Percentiles rank a stretch among this genome's conserved stretches.
phyloP scores from a whole-genome alignment of 2,329 filamentous ascomycete genomes.

The Ophiocordyceps camponoti-leonardi region DNA sequence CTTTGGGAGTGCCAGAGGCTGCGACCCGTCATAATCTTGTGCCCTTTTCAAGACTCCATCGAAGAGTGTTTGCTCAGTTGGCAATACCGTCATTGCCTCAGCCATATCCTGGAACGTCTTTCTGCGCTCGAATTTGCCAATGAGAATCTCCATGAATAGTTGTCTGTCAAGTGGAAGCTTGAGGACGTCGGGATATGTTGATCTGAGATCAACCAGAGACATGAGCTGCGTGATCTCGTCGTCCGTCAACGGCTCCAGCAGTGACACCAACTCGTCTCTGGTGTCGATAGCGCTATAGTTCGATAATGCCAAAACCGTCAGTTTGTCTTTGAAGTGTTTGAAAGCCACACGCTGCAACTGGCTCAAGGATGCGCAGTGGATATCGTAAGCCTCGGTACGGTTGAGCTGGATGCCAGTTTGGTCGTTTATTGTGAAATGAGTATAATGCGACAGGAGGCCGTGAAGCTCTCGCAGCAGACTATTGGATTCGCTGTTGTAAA shows the following conservation, averaged over 20 bases:
- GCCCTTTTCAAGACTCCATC: slow-evolving; percentile 63
- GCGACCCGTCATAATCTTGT: slow-evolving; percentile 73
- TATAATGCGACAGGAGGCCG: slow-evolving; percentile 69
- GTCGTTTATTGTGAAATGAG: slow-evolving; percentile 79
- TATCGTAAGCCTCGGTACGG: slow-evolving; percentile 56
- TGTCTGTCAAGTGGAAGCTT: slow-evolving; percentile 44
- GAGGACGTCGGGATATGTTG: slow-evolving; percentile 59
- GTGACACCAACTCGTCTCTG: slow-evolving; percentile 57
- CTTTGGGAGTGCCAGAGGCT: slow-evolving; percentile 80
- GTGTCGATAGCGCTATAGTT: slow-evolving; percentile 83
- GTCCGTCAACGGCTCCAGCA: slow-evolving; percentile 58
- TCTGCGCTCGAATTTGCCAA: slow-evolving; percentile 59
- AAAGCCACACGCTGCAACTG: slow-evolving; percentile 62
- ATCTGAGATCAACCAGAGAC: slow-evolving; percentile 57
- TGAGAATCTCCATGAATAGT: slow-evolving; percentile 53
- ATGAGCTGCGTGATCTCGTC: slow-evolving; percentile 57
- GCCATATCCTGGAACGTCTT: slow-evolving; percentile 70
- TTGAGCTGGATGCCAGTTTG: slow-evolving; percentile 67
- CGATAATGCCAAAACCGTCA: slow-evolving; percentile 79
- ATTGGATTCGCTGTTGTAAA: slow-evolving; percentile 61
- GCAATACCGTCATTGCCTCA: slow-evolving; percentile 55
- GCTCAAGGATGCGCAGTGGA: slow-evolving; percentile 61
- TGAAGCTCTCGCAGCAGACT: slow-evolving; percentile 66
- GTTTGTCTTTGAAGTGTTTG: slow-evolving; percentile 72
- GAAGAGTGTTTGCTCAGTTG: slow-evolving; percentile 70